Evolutionary conservation across 2,329 filamentous ascomycete species (phyloP), one percentile per base, ranked within the genome.

Genomic region (Byssoonygena ceratinophila): DNA sequence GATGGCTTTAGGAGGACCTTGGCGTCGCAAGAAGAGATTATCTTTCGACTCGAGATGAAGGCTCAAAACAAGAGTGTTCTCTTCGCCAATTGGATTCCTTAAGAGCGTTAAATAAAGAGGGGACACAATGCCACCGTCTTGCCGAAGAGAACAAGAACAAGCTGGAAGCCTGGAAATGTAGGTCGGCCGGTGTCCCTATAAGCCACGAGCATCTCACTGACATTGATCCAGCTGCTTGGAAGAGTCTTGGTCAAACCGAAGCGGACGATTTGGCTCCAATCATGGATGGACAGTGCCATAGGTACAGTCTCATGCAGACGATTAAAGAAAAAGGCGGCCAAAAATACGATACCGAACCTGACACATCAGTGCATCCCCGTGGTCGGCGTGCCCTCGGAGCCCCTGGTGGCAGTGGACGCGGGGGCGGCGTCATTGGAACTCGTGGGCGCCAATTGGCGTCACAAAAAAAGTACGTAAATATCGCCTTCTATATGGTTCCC

Each of bases 261-360:
- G 25, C 63, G 1, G 65, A 70, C 39, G 46, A 62, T 11, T 54
- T 71, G 7, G 59, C 65, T 41, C 57, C 60, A 14, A 52, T 72
- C 3, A 59, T 66, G 43, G 55, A 66, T 41, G 71, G 71, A 9
- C 69, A 72, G 41, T 67, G 55, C 22, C 70, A 72, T 55, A 65
- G 69, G 49, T 58, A 61, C 16, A 52, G 59, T 5, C 59, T 69
- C 5, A 59, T 39, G 45, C 59, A 60, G 14, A 43, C 46, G 6
- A 54, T 65, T 25, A 58, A 51, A 25, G 55, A 53, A 31, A 48
- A 56, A 45, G 59, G 57, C 16, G 58, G 52, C 8, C 57, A 61
- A 41, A 45, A 45, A 7, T 58, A 46, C 31, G 50, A 46, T 2
- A 18, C 25, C 5, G 32, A 52, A 41, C 27, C 29, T 22, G 37